These are phyloP conservation scores for Pyrenula massariospora DNA, from an alignment of 495 filamentous ascomycete species.

Conservation along the genomic window DNA sequence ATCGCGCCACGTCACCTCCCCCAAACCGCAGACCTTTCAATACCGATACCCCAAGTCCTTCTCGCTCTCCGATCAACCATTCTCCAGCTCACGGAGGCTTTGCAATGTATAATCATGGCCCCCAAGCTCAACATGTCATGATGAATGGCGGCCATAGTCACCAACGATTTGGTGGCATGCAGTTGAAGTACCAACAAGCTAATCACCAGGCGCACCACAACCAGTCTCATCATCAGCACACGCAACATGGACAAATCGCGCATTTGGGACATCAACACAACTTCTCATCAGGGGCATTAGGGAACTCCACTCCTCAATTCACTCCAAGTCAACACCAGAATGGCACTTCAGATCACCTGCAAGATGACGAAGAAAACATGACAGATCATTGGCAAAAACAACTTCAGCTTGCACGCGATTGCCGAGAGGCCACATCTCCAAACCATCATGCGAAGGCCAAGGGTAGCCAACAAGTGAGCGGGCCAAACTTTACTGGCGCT, in stretches of 20 bases:
- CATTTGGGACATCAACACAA: constrained; percentile 63
- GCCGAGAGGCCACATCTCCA: constrained; percentile 50
- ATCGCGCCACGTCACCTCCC: constrained; percentile 39
- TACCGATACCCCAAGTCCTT: constrained; percentile 56
- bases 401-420: constrained; percentile 61
- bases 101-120: constrained; percentile 73
- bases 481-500: background rate
- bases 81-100: constrained; percentile 52
- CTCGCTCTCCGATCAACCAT: constrained; percentile 58
- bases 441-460: constrained; percentile 49
- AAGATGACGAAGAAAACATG: constrained; percentile 47
- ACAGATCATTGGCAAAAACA: constrained; percentile 87
- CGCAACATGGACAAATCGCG: constrained; percentile 2
- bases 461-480: constrained; percentile 22
- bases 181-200: constrained; percentile 63
- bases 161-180: constrained; percentile 51
- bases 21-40: constrained; percentile 36
- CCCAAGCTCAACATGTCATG: constrained; percentile 73
- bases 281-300: constrained; percentile 63
- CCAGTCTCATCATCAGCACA: constrained; percentile 47
- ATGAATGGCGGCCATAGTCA: constrained; percentile 53
- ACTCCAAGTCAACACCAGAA: constrained; percentile 64
- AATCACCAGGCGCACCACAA: constrained; percentile 65
- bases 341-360: constrained; percentile 48
- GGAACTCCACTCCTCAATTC: constrained; percentile 65